phyloP scores from a whole-genome alignment of 2,329 filamentous ascomycete species.

The Xylariaceae sp. region DNA sequence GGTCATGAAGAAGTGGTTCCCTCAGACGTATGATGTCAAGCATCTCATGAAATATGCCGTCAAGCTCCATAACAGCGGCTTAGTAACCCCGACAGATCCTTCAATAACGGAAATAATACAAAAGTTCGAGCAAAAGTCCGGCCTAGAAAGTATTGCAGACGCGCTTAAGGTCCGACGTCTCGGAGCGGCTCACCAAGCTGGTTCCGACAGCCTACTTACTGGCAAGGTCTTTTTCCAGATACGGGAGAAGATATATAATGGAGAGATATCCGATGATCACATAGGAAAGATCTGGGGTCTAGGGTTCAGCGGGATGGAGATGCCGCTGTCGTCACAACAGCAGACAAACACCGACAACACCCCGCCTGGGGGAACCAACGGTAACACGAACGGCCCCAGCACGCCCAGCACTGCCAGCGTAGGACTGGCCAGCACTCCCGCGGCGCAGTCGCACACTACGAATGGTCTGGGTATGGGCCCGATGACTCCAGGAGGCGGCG shows the following conservation, averaged over 20 bases:
- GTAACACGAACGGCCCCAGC: slow-evolving; percentile 44
- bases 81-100: slow-evolving; percentile 59
- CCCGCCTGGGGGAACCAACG: slow-evolving; percentile 41
- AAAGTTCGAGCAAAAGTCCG: slow-evolving; percentile 84
- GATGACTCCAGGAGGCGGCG: slow-evolving; percentile 73
- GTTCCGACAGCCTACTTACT: slow-evolving; percentile 88
- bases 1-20: slow-evolving; percentile 89
- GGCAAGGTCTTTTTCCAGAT: slow-evolving; percentile 95
- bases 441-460: slow-evolving; percentile 50
- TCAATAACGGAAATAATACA: slow-evolving; percentile 69
- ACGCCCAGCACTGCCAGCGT: slow-evolving; percentile 65
- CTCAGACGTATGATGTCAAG: slow-evolving; percentile 91
- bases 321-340: slow-evolving; percentile 26
- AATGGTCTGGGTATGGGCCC: slow-evolving; percentile 61
- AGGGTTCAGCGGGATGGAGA: slow-evolving; percentile 63
- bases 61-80: slow-evolving; percentile 60
- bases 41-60: slow-evolving; percentile 91
- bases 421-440: slow-evolving; percentile 47
- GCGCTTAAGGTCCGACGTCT: slow-evolving; percentile 86
- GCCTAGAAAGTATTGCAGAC: slow-evolving; percentile 89
- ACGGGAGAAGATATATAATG: slow-evolving; percentile 80
- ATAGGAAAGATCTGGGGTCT: slow-evolving; percentile 91
- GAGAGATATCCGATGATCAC: slow-evolving; percentile 75
- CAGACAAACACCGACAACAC: slow-evolving; percentile 33
- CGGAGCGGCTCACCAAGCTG: slow-evolving; percentile 85